Evolutionary conservation across 192 early-diverging fungal species (phyloP), one percentile per base, ranked within the genome.

Genomic region (Pilobolus umbonatus): DNA sequence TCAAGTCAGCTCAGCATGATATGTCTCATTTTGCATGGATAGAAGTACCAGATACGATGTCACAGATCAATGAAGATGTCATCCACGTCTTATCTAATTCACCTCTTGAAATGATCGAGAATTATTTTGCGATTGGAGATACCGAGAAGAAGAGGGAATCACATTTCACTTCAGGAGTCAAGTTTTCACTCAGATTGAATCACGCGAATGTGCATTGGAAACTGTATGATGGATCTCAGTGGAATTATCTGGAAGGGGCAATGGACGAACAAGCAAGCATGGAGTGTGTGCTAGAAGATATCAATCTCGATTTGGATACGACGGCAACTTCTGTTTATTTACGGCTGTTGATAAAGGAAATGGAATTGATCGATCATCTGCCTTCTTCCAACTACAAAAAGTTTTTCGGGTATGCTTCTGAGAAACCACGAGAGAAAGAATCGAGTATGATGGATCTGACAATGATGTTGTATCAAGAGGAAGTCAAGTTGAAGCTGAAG

Each of bases 351-450:
- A 70, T 91, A 14, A 61, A 69, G 15, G 84, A 90, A 31, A 44
- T 91, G 30, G 92, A 92, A 50, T 80, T 92, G 19, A 78, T 88
- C 34, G 92, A 94, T 61, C 84, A 89, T 54, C 71, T 92, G 26
- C 73, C 76, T 60, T 83, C 85, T 0, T 90, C 88, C 0, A 61
- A 69, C 5, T 94, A 87, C 85, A 67, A 80, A n/a, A 92, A 90
- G 63, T 91, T 94, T 55, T 59, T 94, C 52, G 77, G 85, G 0
- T 76, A 81, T 34, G 44, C 67, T 2, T 71, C 79, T 42, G 65
- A 69, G 4, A 69, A 65, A 5, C 87, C 88, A 15, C 63, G 87
- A 5, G 80, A 83, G 58, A 77, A 65, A 2, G 76, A 77, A 15
- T 82, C 84, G 1, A 78, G 80, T 46, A 90, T 92, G 88, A 46